These are phyloP conservation scores for Petunia axillaris DNA, from an alignment of 257 asterid species.

Conservation along the genomic window DNA sequence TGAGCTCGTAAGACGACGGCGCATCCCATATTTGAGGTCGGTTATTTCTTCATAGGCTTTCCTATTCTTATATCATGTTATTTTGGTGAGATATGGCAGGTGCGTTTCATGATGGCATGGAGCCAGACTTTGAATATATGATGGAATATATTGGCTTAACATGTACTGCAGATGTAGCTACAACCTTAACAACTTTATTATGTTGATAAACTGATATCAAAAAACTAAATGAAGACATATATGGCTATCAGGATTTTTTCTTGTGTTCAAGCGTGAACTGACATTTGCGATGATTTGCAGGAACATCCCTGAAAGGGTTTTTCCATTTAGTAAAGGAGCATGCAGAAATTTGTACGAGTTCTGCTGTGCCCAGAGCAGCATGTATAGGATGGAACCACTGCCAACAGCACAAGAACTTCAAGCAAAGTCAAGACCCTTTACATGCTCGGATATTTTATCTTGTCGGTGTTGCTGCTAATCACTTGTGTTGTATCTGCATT, in stretches of 20 bases:
- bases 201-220: neutral
- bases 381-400: conserved; percentile 65
- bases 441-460: conserved; percentile 60
- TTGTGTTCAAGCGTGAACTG: neutral
- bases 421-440: conserved; percentile 70
- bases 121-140: conserved; percentile 1
- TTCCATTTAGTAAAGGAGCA: conserved; percentile 79
- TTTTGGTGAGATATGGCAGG: neutral
- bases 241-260: neutral
- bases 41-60: conserved; percentile 27
- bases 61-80: neutral
- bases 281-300: conserved; percentile 44
- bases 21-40: conserved; percentile 82
- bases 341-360: conserved; percentile 78
- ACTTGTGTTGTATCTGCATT: neutral
- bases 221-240: neutral
- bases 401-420: conserved; percentile 70
- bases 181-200: neutral
- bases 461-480: conserved; percentile 78
- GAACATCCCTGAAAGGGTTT: conserved; percentile 77
- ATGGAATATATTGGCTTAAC: conserved; percentile 2
- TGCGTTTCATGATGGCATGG: neutral
- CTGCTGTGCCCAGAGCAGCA: conserved; percentile 61
- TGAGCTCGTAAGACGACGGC: conserved; percentile 82
- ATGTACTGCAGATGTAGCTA: neutral